Base-by-base conservation (phyloP, 345 rosid genomes). In the Tarenaya hassleriana region DNA sequence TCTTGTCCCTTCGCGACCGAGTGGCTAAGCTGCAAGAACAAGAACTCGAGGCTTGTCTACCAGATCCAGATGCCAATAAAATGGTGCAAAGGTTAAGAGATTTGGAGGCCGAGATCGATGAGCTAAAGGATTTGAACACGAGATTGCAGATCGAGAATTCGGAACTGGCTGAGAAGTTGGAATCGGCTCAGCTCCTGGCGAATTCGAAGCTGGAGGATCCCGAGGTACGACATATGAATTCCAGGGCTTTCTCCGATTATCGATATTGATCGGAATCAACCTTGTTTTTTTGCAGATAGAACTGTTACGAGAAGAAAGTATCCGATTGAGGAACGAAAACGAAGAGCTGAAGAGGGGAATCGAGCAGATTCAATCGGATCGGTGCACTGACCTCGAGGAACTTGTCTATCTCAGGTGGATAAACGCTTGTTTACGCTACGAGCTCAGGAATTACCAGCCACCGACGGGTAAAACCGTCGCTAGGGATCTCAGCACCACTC, bases 341-440 rank as follows among this genome's bases (percentile, higher is more conserved):
- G 77, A 70, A 57, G 71, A 68, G 13, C 49, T 92, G 60, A 50
- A 52, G 8, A 76, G 77, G 49, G 73, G 84, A 69, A 43, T 76
- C 7, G 96, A 83, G 64, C 78, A 65, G 63, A 90, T 84, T 29
- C 83, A 69, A 64, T 84, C 73, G 0, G 90, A 79, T 52, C 62
- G 94, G 62, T 84, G 84, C 33, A 51, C 68, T 49, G 90, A 86
- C 58, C 71, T 71, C 2, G 96, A 87, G 58, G 80, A 92, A 66
- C 60, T 84, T 5, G 96, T 87, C 42, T 92, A 92, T 63, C 88
- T 92, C 6, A 75, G 79, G 32, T 92, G 98, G 98, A 55, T 92
- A 39, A 92, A 92, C 13, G 96, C 98, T 52, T 92, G 98, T 59
- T 69, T 92, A 55, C 67, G 98, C 27, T 73, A 79, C 16, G 96